Evolutionary conservation across 2,329 filamentous ascomycete genomes (phyloP), one percentile per base, ranked within the genome.

Genomic region (Emergomyces orientalis): DNA sequence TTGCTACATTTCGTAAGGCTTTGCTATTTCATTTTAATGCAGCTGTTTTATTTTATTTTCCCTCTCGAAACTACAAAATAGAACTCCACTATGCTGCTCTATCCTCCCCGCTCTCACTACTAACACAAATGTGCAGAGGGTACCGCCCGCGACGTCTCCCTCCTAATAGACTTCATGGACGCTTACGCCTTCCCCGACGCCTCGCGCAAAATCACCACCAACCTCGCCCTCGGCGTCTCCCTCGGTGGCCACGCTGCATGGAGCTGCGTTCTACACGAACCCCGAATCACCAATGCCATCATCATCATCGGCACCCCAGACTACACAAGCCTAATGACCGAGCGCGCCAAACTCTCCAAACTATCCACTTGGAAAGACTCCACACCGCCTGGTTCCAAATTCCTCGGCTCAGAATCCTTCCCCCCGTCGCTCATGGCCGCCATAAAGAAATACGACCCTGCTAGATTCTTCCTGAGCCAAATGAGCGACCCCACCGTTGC

Each of bases 251-350:
- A 97, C 74, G 86, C 88, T 14, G 87, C 88, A 1, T 97, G 93
- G 91, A 88, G 95, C 71, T 82, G 86, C 34, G 76, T 96, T 63
- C 83, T 97, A 55, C 83, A 85, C 45, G 92, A 97, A 64, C 84
- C 87, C 22, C 83, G 91, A 66, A 83, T 97, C 62, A 87, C 82
- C n/a, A 87, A 89, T 0, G 91, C 84, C 0, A 86, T 96, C 8
- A 81, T 89, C 2, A 82, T 96, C 30, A 89, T 97, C 61, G 94
- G 93, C 1, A 96, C 91, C 74, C 91, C 92, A 0, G 93, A 99
- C 75, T 96, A 90, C 70, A 84, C 87, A 66, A 81, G 89, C 73
- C 79, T 97, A 19, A 88, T 97, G 85, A 81, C 80, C 9, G 87
- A 93, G 69, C 89, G 94, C 13, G 93, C 93, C 0, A 80, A 84